phyloP scores from a whole-genome alignment of 2,329 filamentous ascomycete species.

The Pyrenophora teres region DNA sequence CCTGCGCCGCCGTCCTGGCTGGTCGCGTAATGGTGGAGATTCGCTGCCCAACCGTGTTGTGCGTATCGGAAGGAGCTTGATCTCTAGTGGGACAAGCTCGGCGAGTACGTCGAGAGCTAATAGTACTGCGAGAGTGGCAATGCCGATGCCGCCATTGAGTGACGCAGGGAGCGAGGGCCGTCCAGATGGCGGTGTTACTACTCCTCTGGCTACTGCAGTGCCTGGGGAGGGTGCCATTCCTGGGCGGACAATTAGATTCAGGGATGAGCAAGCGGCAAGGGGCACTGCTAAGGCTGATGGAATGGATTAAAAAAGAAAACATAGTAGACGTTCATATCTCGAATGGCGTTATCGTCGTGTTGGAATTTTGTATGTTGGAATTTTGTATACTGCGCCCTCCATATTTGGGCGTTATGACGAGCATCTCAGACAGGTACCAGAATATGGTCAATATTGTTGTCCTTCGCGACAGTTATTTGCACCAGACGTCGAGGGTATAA shows the following conservation, averaged over 20 bases:
- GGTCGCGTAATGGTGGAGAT: conserved; percentile 25
- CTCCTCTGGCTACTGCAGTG: background rate
- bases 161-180: background rate
- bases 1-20: conserved; percentile 32
- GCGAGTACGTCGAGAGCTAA: conserved; percentile 4
- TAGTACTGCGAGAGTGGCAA: background rate
- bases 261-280: conserved; percentile 25
- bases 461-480: too few relatives aligned
- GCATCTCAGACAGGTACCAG: too few relatives aligned
- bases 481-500: too few relatives aligned
- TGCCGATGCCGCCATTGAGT: background rate
- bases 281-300: background rate
- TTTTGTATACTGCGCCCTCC: too few relatives aligned
- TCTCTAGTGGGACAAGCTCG: conserved; percentile 27
- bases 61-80: conserved; percentile 44
- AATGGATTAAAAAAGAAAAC: background rate
- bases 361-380: too few relatives aligned
- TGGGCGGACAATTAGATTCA: conserved; percentile 36
- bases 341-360: too few relatives aligned
- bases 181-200: background rate
- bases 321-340: too few relatives aligned
- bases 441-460: too few relatives aligned
- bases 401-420: too few relatives aligned
- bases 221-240: conserved; percentile 10
- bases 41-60: conserved; percentile 36